Percentiles rank a stretch among this genome's conserved stretches.
phyloP scores from a whole-genome alignment of 805 yeast genomes.

The Metschnikowia matae region DNA sequence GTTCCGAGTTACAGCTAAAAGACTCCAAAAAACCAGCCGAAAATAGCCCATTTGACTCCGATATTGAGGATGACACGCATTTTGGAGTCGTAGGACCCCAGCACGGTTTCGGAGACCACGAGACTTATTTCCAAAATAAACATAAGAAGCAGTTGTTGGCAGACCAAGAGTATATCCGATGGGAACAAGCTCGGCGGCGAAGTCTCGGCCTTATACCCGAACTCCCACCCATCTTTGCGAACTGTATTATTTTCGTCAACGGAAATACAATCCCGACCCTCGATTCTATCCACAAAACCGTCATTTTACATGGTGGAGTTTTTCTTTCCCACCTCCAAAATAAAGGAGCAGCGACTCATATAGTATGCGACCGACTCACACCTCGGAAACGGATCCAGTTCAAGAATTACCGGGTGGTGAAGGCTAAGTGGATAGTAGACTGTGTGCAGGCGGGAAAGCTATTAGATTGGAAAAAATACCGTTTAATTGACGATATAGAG shows the following conservation, averaged over 20 bases:
- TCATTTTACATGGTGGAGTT: constrained; percentile 76
- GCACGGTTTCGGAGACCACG: constrained; percentile 62
- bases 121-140: constrained; percentile 61
- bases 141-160: constrained; percentile 56
- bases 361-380: constrained; percentile 74
- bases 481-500: constrained; percentile 46
- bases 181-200: constrained; percentile 41
- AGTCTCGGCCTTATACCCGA: constrained; percentile 12
- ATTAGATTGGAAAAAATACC: constrained; percentile 68
- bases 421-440: constrained; percentile 77
- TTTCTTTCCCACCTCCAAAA: constrained; percentile 65
- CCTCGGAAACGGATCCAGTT: constrained; percentile 69
- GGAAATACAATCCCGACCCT: constrained; percentile 87
- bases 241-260: constrained; percentile 72
- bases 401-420: constrained; percentile 67
- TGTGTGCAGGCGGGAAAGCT: constrained; percentile 46
- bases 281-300: constrained; percentile 61
- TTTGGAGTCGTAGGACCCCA: constrained; percentile 30
- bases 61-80: background rate
- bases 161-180: constrained; percentile 46
- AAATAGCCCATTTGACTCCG: too few species aligned
- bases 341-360: constrained; percentile 77
- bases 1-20: too few species aligned
- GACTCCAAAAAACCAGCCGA: too few species aligned
- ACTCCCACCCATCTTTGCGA: constrained; percentile 46